These are phyloP conservation scores for Hirsutella thompsonii DNA, from an alignment of 2,329 filamentous ascomycete genomes.

Conservation along the genomic window DNA sequence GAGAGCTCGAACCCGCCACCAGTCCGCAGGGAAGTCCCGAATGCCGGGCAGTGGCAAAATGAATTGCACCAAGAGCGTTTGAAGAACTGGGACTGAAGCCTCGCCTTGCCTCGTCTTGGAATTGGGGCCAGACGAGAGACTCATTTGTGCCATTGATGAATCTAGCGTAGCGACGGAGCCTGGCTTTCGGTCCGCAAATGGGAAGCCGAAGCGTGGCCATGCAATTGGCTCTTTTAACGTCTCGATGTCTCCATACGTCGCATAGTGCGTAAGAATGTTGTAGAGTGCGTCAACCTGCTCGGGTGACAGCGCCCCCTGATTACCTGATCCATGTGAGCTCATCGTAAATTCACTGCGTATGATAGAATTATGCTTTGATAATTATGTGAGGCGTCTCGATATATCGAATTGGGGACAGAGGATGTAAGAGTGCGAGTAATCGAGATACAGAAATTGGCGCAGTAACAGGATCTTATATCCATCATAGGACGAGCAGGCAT, in stretches of 20 bases:
- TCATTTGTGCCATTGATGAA: no score
- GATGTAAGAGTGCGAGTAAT: no score
- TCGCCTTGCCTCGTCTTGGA: not conserved
- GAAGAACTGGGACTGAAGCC: constrained; percentile 49
- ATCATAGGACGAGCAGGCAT: no score
- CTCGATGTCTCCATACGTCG: constrained; percentile 56
- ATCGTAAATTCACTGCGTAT: no score
- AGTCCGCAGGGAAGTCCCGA: constrained; percentile 45
- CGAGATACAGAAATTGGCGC: no score
- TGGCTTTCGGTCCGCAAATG: not conserved
- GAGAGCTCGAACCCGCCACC: constrained; percentile 52
- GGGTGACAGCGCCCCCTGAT: constrained; percentile 11
- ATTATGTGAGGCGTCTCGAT: no score
- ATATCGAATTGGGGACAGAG: no score
- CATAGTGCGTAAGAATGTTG: constrained; percentile 45
- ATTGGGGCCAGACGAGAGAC: no score
- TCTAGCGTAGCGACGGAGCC: no score
- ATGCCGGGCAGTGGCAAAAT: constrained; percentile 54
- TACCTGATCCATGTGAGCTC: no score
- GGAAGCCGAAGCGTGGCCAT: constrained; percentile 56
- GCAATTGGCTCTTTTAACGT: constrained; percentile 53
- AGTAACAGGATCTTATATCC: no score
- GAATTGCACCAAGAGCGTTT: constrained; percentile 53
- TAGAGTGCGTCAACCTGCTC: constrained; percentile 40
- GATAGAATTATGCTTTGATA: no score